Percentiles rank a stretch among this genome's conserved stretches.
Evolutionary conservation across 2,329 filamentous ascomycete species (phyloP).

Genomic region (Phialemonium atrogriseum): DNA sequence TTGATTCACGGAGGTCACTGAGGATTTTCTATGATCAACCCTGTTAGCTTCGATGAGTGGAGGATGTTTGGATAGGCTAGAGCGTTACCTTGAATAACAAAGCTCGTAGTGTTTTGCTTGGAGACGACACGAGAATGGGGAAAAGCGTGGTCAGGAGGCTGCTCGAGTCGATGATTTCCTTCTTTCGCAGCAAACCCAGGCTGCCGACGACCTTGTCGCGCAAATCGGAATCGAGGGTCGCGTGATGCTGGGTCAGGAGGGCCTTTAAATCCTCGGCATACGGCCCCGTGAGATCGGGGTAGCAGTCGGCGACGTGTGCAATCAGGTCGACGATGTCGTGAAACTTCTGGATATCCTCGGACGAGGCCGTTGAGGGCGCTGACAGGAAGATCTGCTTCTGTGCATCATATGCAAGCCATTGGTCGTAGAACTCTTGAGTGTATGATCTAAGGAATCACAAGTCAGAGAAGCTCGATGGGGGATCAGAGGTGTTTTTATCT

Average conservation of each 20-base stretch:
- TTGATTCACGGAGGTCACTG: conserved; percentile 80
- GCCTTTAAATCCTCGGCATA: conserved; percentile 77
- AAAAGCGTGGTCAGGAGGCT: conserved; percentile 85
- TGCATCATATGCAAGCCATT: conserved; percentile 27
- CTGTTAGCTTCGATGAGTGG: too few relatives aligned
- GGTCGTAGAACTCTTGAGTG: conserved; percentile 65
- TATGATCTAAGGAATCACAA: conserved; percentile 66
- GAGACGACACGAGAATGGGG: conserved; percentile 83
- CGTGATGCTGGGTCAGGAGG: conserved; percentile 76
- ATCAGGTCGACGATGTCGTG: conserved; percentile 90
- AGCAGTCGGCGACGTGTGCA: conserved; percentile 89
- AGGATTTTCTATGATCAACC: conserved; percentile 87
- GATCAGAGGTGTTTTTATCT: too few relatives aligned
- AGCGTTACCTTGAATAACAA: background rate
- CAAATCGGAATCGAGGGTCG: conserved; percentile 71
- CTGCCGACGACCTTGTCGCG: conserved; percentile 92
- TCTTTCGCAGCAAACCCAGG: conserved; percentile 77
- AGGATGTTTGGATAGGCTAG: too few relatives aligned
- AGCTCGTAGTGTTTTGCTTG: conserved; percentile 54
- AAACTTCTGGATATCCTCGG: conserved; percentile 73
- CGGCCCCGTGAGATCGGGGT: conserved; percentile 66
- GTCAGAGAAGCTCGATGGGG: too few relatives aligned
- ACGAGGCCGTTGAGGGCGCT: conserved; percentile 68
- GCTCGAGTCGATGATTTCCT: conserved; percentile 83
- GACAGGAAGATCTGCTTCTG: conserved; percentile 87